phyloP scores from a whole-genome alignment of 495 filamentous ascomycete genomes.

The Hypoxylon perforatum region DNA sequence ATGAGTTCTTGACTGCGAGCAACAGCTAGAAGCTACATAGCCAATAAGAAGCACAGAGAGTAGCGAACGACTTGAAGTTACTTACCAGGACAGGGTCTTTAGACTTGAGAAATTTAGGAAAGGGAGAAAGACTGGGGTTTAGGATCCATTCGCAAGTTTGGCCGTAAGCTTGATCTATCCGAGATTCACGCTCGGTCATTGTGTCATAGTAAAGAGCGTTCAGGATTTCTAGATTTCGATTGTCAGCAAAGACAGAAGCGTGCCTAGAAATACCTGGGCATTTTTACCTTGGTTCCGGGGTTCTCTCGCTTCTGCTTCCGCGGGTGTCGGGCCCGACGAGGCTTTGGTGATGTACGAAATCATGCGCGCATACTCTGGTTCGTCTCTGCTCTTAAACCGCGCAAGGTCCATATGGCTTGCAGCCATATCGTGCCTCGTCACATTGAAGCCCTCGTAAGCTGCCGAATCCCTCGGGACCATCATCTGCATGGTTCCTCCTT shows the following conservation, averaged over 20 bases:
- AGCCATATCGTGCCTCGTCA: slow-evolving; percentile 36
- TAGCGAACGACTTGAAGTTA: neutral
- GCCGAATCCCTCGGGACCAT: slow-evolving; percentile 48
- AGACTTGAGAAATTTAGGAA: slow-evolving; percentile 35
- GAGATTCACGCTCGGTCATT: slow-evolving; percentile 47
- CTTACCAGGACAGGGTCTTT: slow-evolving; percentile 38
- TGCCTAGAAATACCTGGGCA: neutral
- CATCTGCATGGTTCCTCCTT: slow-evolving; percentile 42
- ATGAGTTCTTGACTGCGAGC: neutral
- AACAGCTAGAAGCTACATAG: neutral
- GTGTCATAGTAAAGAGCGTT: slow-evolving; percentile 46
- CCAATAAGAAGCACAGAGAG: neutral
- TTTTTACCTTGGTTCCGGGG: slow-evolving; percentile 49
- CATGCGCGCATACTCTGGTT: slow-evolving; percentile 39
- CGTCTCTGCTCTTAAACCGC: slow-evolving; percentile 42
- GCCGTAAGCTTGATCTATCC: slow-evolving; percentile 45
- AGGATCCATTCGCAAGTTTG: slow-evolving; percentile 49
- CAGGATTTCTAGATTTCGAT: slow-evolving; percentile 41
- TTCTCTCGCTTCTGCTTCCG: slow-evolving; percentile 42
- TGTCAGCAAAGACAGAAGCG: neutral
- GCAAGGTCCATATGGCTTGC: slow-evolving; percentile 42
- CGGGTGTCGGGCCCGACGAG: slow-evolving; percentile 36
- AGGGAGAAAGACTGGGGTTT: slow-evolving; percentile 35
- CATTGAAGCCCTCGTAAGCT: slow-evolving; percentile 44
- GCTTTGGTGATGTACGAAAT: slow-evolving; percentile 42